Percentiles rank a stretch among this genome's conserved stretches.
These are phyloP conservation scores for Penicillium sp. DNA, from an alignment of 2,329 filamentous ascomycete species.

Conservation along the genomic window DNA sequence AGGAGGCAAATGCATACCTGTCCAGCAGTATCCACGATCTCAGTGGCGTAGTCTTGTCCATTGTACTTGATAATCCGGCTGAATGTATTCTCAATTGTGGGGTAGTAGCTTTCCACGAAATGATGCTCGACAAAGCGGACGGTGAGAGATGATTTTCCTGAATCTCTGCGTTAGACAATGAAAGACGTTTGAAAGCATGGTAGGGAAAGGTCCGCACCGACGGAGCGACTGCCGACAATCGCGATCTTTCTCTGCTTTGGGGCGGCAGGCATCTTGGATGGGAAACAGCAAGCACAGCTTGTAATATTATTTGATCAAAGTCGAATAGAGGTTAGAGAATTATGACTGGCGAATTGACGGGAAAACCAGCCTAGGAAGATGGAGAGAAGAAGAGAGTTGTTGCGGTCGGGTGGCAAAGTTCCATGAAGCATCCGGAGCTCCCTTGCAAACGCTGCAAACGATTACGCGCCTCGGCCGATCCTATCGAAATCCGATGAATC, in stretches of 20 bases:
- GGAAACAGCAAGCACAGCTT: background rate
- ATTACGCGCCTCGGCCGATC: background rate
- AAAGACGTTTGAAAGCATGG: background rate
- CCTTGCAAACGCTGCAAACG: slow-evolving; percentile 18
- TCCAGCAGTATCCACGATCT: slow-evolving; percentile 97
- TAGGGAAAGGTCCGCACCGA: slow-evolving; percentile 55
- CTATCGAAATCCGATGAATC: background rate
- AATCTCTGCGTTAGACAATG: slow-evolving; percentile 3
- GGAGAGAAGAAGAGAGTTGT: slow-evolving; percentile 5
- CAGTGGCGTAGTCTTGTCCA: slow-evolving; percentile 86
- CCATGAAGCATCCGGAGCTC: slow-evolving; percentile 22
- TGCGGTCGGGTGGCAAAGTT: slow-evolving; percentile 22
- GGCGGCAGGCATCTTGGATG: slow-evolving; percentile 58
- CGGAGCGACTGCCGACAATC: slow-evolving; percentile 89
- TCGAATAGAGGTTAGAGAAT: background rate
- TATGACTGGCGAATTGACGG: background rate
- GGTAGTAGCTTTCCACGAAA: slow-evolving; percentile 98
- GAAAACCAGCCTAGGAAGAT: background rate
- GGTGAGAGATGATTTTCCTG: slow-evolving; percentile 95
- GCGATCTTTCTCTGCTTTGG: slow-evolving; percentile 91
- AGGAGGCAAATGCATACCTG: slow-evolving; percentile 57
- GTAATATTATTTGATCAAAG: background rate
- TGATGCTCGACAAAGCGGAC: slow-evolving; percentile 96
- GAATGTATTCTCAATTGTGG: slow-evolving; percentile 98
- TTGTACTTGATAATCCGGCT: slow-evolving; percentile 92